Evolutionary conservation across 106 monocot genomes (phyloP), one percentile per base, ranked within the genome.

Genomic region (Dendrobium officinale): DNA sequence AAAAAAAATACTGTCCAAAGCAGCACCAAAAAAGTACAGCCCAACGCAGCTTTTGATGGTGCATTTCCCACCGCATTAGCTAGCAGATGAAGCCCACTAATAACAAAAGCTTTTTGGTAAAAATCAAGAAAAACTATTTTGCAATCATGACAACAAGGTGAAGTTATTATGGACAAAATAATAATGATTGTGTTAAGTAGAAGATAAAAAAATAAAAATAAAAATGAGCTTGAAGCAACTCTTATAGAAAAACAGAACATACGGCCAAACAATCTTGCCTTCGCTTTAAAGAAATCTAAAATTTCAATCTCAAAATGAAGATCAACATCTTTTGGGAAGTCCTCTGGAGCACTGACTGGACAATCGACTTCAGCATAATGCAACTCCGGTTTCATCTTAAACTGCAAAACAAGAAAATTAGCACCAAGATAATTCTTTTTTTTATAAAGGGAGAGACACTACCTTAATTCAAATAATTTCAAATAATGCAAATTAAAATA

Each of bases 291-390:
- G 79, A 99, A 99, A 85, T 95, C 95, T 56, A 99, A 73, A 87
- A 99, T 82, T 64, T 99, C 93, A 61, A 95, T 89, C 80, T 99
- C 99, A 90, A 91, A 99, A 75, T 99, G 92, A 86, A 99, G 95
- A 83, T 99, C 99, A 79, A 88, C 89, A 82, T 91, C 81, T 75
- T 86, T 85, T 5, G 95, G 93, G 61, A 99, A 93, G 66, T 51
- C 58, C 4, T 95, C 90, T 72, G 99, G 90, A 83, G 85, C 85
- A 79, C 84, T 77, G 26, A 99, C 80, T 83, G 99, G 95, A 67
- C 95, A 99, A 68, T 91, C 93, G 72, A 76, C 82, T 83, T 99
- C 95, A 76, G 89, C 91, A 81, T 93, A 99, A 81, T 95, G 98
- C 80, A 95, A 77, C 67, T 95, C 91, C 37, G 95, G 85, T 85